Percentiles rank a stretch among this genome's conserved stretches.
Evolutionary conservation across 257 asterid genomes (phyloP).

Genomic region (Craterostigma plantagineum): DNA sequence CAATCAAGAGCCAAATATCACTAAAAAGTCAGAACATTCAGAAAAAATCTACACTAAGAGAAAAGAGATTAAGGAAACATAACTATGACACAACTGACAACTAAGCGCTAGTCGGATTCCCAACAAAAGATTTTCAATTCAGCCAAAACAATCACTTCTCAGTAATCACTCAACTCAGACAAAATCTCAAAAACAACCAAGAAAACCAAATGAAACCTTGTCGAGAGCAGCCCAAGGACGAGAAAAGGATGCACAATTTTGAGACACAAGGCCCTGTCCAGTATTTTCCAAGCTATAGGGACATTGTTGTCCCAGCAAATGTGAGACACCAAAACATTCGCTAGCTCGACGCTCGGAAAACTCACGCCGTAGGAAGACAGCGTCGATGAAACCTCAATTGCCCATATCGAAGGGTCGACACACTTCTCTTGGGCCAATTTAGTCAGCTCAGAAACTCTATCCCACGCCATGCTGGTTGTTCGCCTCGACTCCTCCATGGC

Average conservation of each 20-base stretch:
- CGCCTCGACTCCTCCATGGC: constrained; percentile 36
- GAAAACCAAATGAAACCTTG: constrained; percentile 24
- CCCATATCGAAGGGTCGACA: constrained; percentile 66
- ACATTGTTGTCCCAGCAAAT: constrained; percentile 92
- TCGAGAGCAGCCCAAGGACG: constrained; percentile 67
- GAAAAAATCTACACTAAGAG: no score
- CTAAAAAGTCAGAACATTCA: no score
- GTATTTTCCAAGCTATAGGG: constrained; percentile 74
- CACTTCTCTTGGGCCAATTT: constrained; percentile 62
- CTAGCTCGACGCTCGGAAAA: constrained; percentile 58
- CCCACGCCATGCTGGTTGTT: constrained; percentile 32
- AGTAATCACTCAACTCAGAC: background rate
- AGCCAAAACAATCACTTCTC: background rate
- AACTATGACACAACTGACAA: no score
- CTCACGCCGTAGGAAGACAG: constrained; percentile 49
- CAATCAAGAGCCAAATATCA: no score
- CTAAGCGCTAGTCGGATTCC: background rate
- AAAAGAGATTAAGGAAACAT: no score
- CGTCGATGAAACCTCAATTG: constrained; percentile 55
- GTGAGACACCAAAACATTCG: constrained; percentile 53
- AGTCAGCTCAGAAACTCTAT: constrained; percentile 43
- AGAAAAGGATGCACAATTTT: constrained; percentile 68
- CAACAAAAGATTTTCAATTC: no score
- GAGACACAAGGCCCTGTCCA: constrained; percentile 63
- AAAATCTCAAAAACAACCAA: background rate